Conservation (phyloP, 1,284 basidiomycete genomes). For the Xerocomus amazonicus region DNA sequence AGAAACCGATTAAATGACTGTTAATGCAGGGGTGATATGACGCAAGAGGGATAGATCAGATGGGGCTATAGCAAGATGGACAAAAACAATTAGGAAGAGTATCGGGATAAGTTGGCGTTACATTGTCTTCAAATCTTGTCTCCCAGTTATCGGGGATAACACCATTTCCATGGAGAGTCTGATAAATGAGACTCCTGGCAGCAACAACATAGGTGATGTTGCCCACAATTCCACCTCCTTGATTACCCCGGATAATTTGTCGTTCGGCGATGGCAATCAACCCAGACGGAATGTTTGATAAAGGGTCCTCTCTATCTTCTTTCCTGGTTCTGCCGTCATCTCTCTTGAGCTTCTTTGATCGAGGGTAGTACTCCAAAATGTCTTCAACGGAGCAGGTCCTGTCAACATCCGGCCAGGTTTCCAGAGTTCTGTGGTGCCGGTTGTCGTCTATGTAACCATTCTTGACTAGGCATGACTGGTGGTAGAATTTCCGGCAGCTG, state of each 20-base stretch:
- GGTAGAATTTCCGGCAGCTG: slow-evolving; percentile 40
- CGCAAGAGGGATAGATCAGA: slow-evolving; percentile 12
- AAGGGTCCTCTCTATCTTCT: slow-evolving; percentile 2
- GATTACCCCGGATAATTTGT: slow-evolving; percentile 45
- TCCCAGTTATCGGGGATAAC: slow-evolving; percentile 35
- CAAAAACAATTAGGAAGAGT: slow-evolving; percentile 20
- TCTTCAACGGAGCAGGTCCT: slow-evolving; percentile 8
- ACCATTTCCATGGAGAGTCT: slow-evolving; percentile 22
- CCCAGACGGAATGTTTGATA: slow-evolving; percentile 31
- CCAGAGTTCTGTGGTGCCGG: slow-evolving; percentile 1
- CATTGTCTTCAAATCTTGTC: slow-evolving; percentile 12
- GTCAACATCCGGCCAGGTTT: slow-evolving; percentile 15
- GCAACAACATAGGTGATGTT: slow-evolving; percentile 41
- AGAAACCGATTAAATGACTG: not conserved
- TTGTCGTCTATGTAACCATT: slow-evolving; percentile 31
- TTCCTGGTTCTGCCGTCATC: not conserved
- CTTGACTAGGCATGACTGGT: slow-evolving; percentile 39
- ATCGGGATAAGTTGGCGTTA: slow-evolving; percentile 16
- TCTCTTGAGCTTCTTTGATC: slow-evolving; percentile 23
- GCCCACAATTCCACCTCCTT: slow-evolving; percentile 40
- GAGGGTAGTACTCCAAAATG: slow-evolving; percentile 7
- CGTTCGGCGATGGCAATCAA: slow-evolving; percentile 42
- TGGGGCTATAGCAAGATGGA: slow-evolving; percentile 23
- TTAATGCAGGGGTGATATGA: not conserved
- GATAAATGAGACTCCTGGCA: slow-evolving; percentile 42